Percentiles rank a stretch among this genome's conserved stretches.
phyloP scores from a whole-genome alignment of 257 asterid genomes.

The Jasminum sambac region DNA sequence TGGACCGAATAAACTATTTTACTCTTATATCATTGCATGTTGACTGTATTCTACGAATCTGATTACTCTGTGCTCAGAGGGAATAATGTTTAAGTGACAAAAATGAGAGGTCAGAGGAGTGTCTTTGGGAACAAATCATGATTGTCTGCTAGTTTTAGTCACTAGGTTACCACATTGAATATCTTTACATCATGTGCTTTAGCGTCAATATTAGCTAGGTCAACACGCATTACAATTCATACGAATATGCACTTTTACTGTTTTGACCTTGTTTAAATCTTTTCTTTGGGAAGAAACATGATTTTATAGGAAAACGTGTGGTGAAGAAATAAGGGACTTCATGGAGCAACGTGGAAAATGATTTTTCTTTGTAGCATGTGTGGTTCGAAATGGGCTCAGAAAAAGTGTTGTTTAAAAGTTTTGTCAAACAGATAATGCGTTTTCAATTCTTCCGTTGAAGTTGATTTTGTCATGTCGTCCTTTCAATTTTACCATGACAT shows the following conservation, averaged over 20 bases:
- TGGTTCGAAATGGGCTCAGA: no score
- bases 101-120: background rate
- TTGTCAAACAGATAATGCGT: no score
- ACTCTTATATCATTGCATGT: constrained; percentile 1
- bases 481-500: no score
- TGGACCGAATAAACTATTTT: constrained; percentile 1
- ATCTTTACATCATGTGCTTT: background rate
- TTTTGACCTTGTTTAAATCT: no score
- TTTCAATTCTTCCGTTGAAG: no score
- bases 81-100: background rate
- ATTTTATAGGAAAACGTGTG: no score
- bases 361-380: no score
- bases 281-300: no score
- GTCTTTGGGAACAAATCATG: background rate
- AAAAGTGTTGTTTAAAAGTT: no score
- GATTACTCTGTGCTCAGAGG: background rate
- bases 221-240: background rate
- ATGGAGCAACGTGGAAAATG: no score
- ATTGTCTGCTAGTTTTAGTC: background rate
- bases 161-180: background rate
- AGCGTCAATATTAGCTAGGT: background rate
- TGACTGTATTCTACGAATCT: background rate
- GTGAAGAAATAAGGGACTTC: no score
- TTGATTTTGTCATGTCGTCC: no score
- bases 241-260: background rate